A percentile compares a stretch with the other conserved stretches of the same genome.
Conservation (phyloP, 345 rosid species). For the Ricinus communis region DNA sequence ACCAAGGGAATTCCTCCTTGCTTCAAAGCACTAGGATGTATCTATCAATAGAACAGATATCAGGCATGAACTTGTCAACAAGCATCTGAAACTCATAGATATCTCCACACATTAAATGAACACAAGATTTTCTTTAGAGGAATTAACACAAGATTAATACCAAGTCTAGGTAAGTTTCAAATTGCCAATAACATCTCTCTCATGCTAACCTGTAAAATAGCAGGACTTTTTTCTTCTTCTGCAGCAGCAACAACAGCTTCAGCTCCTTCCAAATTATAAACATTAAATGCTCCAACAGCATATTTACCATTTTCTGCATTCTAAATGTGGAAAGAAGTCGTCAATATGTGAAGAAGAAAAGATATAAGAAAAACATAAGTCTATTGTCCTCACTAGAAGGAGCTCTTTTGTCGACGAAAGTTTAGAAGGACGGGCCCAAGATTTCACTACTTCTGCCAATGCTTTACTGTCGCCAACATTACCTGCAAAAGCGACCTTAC, state of each 20-base stretch:
- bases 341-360: slow-evolving; percentile 28
- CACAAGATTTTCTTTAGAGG: too few species aligned
- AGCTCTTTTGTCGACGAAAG: slow-evolving; percentile 70
- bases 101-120: neutral
- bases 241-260: slow-evolving; percentile 97
- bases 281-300: slow-evolving; percentile 97
- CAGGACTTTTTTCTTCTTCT: slow-evolving; percentile 90
- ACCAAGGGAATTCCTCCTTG: slow-evolving; percentile 81
- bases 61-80: neutral
- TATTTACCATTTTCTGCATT: slow-evolving; percentile 84
- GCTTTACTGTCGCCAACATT: slow-evolving; percentile 86
- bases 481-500: slow-evolving; percentile 43
- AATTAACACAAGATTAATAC: neutral
- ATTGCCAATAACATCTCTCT: neutral
- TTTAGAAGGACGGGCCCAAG: slow-evolving; percentile 72
- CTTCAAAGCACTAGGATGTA: slow-evolving; percentile 87
- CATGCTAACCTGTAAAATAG: slow-evolving; percentile 77
- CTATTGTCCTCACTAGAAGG: slow-evolving; percentile 50
- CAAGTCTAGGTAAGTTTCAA: neutral
- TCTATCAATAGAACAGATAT: slow-evolving; percentile 41
- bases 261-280: slow-evolving; percentile 91
- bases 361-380: neutral
- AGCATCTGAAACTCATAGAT: neutral
- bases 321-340: slow-evolving; percentile 36
- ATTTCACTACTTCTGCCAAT: slow-evolving; percentile 79